These are phyloP conservation scores for Chrysanthemum seticuspe DNA, from an alignment of 129 eudicot species.

Conservation along the genomic window DNA sequence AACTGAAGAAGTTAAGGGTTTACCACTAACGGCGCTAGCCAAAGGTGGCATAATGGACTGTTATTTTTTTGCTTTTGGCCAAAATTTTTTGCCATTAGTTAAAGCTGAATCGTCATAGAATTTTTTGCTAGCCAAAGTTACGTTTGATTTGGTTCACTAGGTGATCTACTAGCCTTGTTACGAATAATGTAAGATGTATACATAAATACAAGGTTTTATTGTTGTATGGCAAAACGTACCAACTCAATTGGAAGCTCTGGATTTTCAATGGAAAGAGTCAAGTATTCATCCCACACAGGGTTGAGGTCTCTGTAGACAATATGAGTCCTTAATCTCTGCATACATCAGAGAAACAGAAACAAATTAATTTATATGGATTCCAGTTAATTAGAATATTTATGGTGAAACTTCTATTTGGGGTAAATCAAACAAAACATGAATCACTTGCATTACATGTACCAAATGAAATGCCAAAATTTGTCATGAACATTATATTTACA, in stretches of 20 bases:
- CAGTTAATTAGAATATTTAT: background rate
- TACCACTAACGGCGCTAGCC: no score
- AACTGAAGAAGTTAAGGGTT: no score
- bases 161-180: background rate
- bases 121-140: no score
- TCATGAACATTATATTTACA: no score
- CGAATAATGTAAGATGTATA: background rate
- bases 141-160: no score
- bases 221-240: constrained; percentile 29
- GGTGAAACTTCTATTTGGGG: constrained; percentile 9
- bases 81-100: no score
- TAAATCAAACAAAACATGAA: background rate
- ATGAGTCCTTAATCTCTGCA: constrained; percentile 71
- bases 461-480: background rate
- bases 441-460: background rate
- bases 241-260: constrained; percentile 46
- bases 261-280: constrained; percentile 63
- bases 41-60: no score
- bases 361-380: background rate
- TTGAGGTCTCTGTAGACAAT: constrained; percentile 51
- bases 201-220: background rate
- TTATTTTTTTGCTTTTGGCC: no score
- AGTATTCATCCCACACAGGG: constrained; percentile 81
- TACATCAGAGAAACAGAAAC: constrained; percentile 17
- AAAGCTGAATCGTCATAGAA: no score